These are phyloP conservation scores for Epichloe coenophiala DNA, from an alignment of 2,329 filamentous ascomycete genomes.

Conservation along the genomic window DNA sequence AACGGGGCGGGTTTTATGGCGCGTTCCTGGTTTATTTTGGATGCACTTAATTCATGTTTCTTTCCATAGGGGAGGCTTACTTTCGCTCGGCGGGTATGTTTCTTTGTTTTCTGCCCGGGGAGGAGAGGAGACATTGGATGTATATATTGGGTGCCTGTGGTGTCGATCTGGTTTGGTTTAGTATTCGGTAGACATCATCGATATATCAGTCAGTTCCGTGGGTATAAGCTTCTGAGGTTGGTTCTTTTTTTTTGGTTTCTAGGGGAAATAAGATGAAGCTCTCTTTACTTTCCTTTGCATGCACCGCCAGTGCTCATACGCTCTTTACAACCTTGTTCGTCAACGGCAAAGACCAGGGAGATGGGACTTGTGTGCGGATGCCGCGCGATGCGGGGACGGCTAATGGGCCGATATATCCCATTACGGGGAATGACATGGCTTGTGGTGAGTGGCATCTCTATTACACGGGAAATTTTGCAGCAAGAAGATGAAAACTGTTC, in stretches of 20 bases:
- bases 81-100: not conserved
- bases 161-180: too few species aligned
- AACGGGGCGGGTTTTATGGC: constrained; percentile 1
- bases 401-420: constrained; percentile 42
- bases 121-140: too few species aligned
- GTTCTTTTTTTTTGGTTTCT: too few species aligned
- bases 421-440: constrained; percentile 51
- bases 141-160: too few species aligned
- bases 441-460: constrained; percentile 40
- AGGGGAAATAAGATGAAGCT: constrained; percentile 20
- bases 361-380: constrained; percentile 60
- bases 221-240: too few species aligned
- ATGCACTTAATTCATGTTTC: not conserved
- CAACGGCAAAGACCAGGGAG: constrained; percentile 50
- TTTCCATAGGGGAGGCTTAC: not conserved
- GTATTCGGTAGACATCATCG: too few species aligned
- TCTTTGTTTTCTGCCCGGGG: too few species aligned
- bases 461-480: not conserved
- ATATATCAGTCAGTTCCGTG: too few species aligned
- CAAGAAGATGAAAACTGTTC: not conserved
- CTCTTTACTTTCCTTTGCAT: constrained; percentile 22
- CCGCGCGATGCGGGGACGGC: constrained; percentile 35
- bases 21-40: not conserved
- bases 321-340: constrained; percentile 51
- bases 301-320: constrained; percentile 40